Percentiles rank a stretch among this genome's conserved stretches.
These are phyloP conservation scores for Blastobotrys malaysiensis DNA, from an alignment of 1,139 yeast species.

Conservation along the genomic window DNA sequence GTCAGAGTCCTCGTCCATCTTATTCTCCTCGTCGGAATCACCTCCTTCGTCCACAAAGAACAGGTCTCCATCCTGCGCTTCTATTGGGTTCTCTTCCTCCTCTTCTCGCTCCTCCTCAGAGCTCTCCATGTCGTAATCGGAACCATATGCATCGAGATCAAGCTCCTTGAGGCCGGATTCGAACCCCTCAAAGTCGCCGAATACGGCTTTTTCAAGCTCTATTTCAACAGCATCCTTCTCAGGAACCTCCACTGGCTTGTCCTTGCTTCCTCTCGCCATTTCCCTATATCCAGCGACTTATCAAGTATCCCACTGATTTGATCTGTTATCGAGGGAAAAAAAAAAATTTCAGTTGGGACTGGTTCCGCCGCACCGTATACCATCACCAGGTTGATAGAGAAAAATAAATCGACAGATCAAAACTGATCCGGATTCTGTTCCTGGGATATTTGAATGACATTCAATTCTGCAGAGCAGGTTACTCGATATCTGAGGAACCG, in stretches of 20 bases:
- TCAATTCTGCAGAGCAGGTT: background rate
- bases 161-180: constrained; percentile 57
- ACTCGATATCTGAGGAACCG: background rate
- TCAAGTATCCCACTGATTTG: background rate
- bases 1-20: constrained; percentile 28
- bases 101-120: constrained; percentile 32
- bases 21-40: constrained; percentile 59
- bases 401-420: background rate
- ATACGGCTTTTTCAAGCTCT: constrained; percentile 73
- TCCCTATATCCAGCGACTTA: background rate
- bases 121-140: constrained; percentile 37
- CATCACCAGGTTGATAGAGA: background rate
- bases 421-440: background rate
- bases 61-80: constrained; percentile 33
- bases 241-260: constrained; percentile 4
- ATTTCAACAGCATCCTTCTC: constrained; percentile 83
- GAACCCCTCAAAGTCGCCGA: constrained; percentile 83
- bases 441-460: background rate
- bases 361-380: background rate
- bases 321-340: background rate
- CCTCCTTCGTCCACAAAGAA: constrained; percentile 36
- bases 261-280: constrained; percentile 3
- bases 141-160: constrained; percentile 44
- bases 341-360: background rate
- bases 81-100: constrained; percentile 24